Evolutionary conservation across 768 basidiomycete genomes (phyloP).

Genomic region (Tulasnella sp.): DNA sequence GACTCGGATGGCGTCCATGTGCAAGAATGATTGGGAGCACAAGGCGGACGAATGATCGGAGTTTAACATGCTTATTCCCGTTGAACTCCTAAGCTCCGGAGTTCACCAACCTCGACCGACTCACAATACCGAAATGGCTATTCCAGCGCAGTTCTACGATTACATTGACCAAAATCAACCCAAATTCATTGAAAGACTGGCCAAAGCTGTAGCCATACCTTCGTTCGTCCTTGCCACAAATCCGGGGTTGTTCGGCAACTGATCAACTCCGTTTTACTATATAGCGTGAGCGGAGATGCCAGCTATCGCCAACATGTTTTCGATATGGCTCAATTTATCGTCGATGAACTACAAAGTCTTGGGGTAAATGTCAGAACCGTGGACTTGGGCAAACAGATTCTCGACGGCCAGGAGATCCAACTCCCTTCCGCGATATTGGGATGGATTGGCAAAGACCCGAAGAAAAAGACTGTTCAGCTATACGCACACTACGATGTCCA

Average conservation of each 20-base stretch:
- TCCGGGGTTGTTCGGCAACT: background rate
- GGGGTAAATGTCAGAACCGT: conserved; percentile 65
- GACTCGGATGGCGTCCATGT: no score
- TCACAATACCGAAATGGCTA: conserved; percentile 20
- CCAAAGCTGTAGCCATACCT: conserved; percentile 74
- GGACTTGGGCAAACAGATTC: conserved; percentile 62
- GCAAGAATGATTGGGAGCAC: no score
- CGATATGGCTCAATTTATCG: conserved; percentile 76
- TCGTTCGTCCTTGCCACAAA: conserved; percentile 32
- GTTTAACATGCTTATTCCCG: no score
- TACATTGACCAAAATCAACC: conserved; percentile 61
- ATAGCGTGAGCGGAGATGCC: conserved; percentile 59
- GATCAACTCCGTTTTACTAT: background rate
- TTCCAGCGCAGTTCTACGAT: conserved; percentile 27
- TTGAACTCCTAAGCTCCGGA: background rate
- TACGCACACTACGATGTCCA: conserved; percentile 97
- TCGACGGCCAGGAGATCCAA: conserved; percentile 56
- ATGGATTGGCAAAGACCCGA: conserved; percentile 64
- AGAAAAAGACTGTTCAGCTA: conserved; percentile 85
- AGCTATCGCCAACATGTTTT: conserved; percentile 62
- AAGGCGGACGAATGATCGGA: no score
- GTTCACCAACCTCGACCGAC: background rate
- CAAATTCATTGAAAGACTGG: conserved; percentile 63
- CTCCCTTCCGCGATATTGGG: conserved; percentile 81
- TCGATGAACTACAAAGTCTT: conserved; percentile 55